A percentile compares a stretch with the other conserved stretches of the same genome.
Conservation (phyloP, 257 asterid species). For the Orobanche coerulescens region DNA sequence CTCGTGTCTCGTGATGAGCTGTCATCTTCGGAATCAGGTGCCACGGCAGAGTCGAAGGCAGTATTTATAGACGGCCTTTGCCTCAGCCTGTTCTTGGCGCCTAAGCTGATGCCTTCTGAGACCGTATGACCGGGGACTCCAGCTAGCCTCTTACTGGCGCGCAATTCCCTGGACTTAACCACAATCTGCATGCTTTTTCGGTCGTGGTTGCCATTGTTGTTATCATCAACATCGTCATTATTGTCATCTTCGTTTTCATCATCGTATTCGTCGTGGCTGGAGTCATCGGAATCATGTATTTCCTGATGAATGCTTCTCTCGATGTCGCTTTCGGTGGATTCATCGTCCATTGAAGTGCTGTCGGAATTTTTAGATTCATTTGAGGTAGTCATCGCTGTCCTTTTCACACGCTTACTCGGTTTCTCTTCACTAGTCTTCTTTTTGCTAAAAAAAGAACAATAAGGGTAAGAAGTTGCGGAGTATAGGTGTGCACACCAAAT, state of each 20-base stretch:
- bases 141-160: conserved; percentile 39
- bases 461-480: background rate
- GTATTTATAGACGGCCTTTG: conserved; percentile 52
- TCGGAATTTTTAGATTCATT: conserved; percentile 24
- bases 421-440: conserved; percentile 35
- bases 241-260: conserved; percentile 18
- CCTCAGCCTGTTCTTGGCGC: conserved; percentile 48
- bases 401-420: conserved; percentile 21
- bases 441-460: conserved; percentile 32
- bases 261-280: conserved; percentile 32
- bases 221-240: conserved; percentile 6
- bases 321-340: conserved; percentile 30
- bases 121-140: conserved; percentile 35
- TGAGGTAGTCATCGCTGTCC: conserved; percentile 19
- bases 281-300: conserved; percentile 23
- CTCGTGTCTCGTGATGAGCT: background rate
- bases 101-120: conserved; percentile 37
- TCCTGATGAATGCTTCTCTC: conserved; percentile 22
- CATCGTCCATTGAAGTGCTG: conserved; percentile 28
- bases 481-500: background rate
- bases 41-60: conserved; percentile 30
- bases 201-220: background rate
- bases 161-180: conserved; percentile 29
- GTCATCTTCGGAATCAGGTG: conserved; percentile 62
- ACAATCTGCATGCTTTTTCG: conserved; percentile 16